A percentile compares a stretch with the other conserved stretches of the same genome.
These are phyloP conservation scores for Hygrocybe coccinea DNA, from an alignment of 768 basidiomycete genomes.

Conservation along the genomic window DNA sequence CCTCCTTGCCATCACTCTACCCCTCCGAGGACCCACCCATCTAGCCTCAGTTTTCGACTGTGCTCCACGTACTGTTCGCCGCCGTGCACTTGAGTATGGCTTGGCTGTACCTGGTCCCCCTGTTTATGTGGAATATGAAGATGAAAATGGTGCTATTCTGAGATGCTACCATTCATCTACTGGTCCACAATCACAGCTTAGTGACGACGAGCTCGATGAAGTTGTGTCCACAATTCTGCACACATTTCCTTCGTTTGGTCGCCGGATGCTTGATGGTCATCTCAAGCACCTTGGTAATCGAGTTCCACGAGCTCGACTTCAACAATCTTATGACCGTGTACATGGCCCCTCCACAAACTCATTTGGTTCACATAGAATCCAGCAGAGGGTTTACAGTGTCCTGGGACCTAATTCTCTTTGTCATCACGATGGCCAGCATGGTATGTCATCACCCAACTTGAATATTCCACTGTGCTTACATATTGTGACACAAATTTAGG, in stretches of 20 bases:
- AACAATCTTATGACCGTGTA: conserved; percentile 10
- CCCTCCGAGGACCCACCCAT: conserved; percentile 19
- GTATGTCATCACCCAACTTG: conserved; percentile 9
- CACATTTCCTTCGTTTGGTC: conserved; percentile 20
- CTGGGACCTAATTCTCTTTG: conserved; percentile 19
- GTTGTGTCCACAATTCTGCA: conserved; percentile 14
- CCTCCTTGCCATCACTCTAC: conserved; percentile 18
- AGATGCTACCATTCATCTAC: conserved; percentile 13
- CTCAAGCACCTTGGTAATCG: conserved; percentile 16
- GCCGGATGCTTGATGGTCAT: conserved; percentile 18
- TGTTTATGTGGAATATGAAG: conserved; percentile 11
- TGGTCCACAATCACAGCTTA: conserved; percentile 15
- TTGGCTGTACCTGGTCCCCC: conserved; percentile 20
- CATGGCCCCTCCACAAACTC: conserved; percentile 3
- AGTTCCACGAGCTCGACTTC: conserved; percentile 11
- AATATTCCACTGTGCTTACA: neutral
- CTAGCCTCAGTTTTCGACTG: conserved; percentile 18
- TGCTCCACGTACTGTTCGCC: conserved; percentile 19
- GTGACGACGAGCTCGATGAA: conserved; percentile 19
- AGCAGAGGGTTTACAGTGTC: conserved; percentile 16
- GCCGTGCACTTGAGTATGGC: conserved; percentile 23
- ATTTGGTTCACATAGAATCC: conserved; percentile 10
- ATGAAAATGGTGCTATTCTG: conserved; percentile 6
- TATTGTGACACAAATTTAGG: conserved; percentile 15
- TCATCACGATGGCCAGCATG: conserved; percentile 21